Evolutionary conservation across 495 filamentous ascomycete genomes (phyloP).

Genomic region (Neurospora sublineolata): DNA sequence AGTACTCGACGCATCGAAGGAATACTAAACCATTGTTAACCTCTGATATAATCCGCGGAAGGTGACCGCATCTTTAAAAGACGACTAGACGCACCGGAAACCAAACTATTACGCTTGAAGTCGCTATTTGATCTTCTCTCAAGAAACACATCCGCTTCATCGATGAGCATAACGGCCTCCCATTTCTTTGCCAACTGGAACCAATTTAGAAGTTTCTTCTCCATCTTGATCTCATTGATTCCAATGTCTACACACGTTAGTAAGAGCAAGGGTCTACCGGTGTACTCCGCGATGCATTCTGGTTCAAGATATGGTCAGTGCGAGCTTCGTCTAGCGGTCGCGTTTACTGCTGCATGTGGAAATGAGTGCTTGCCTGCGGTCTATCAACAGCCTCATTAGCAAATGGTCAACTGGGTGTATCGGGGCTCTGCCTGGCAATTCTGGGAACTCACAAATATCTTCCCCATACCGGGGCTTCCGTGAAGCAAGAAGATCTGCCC

Average conservation of each 20-base stretch:
- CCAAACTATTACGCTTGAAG: slow-evolving; percentile 16
- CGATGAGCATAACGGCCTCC: slow-evolving; percentile 22
- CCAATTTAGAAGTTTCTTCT: slow-evolving; percentile 2
- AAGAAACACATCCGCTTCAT: slow-evolving; percentile 30
- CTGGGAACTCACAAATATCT: slow-evolving; percentile 16
- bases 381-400: neutral
- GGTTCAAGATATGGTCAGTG: too few relatives aligned
- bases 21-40: slow-evolving; percentile 20
- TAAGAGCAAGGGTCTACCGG: slow-evolving; percentile 7
- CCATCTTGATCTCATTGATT: neutral
- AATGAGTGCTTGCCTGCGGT: neutral
- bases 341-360: too few relatives aligned
- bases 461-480: slow-evolving; percentile 35
- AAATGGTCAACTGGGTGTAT: neutral
- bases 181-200: slow-evolving; percentile 4
- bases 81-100: slow-evolving; percentile 9
- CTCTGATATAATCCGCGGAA: too few relatives aligned
- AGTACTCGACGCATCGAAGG: slow-evolving; percentile 47
- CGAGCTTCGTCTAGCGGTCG: too few relatives aligned
- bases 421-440: neutral
- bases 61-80: too few relatives aligned
- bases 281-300: slow-evolving; percentile 11
- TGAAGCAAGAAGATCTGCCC: slow-evolving; percentile 37
- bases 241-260: slow-evolving; percentile 15
- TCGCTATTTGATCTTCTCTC: slow-evolving; percentile 15